phyloP scores from a whole-genome alignment of 805 yeast genomes.

The Suhomyces sp. region DNA sequence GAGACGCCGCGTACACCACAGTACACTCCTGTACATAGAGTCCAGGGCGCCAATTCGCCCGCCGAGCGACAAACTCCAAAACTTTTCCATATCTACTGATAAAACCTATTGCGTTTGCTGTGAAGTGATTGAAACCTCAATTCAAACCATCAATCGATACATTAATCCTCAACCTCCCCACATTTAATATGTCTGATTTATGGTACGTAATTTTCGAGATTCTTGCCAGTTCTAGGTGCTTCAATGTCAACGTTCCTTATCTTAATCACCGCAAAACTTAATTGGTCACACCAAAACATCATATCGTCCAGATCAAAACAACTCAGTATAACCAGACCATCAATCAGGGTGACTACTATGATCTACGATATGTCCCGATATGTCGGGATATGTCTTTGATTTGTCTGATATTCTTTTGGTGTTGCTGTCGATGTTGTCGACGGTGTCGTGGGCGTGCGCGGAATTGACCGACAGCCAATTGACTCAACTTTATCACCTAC shows the following conservation, averaged over 20 bases:
- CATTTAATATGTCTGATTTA: conserved; percentile 61
- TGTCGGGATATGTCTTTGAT: not conserved
- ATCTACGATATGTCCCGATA: not conserved
- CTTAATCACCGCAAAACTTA: not conserved
- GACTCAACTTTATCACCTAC: conserved; percentile 5
- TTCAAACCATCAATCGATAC: conserved; percentile 4
- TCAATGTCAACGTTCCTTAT: not conserved
- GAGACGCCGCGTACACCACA: not conserved
- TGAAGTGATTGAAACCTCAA: conserved; percentile 2
- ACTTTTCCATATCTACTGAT: not conserved
- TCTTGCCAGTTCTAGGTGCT: not conserved
- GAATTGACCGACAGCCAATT: not conserved
- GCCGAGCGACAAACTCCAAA: conserved; percentile 2
- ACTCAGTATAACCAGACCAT: too few species aligned
- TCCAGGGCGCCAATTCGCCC: conserved; percentile 3
- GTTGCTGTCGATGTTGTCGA: not conserved
- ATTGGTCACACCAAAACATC: not conserved
- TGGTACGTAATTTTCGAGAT: conserved; percentile 55
- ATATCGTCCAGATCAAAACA: not conserved
- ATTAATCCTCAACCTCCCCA: conserved; percentile 1
- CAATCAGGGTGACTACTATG: too few species aligned
- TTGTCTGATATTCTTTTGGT: not conserved
- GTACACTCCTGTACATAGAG: not conserved
- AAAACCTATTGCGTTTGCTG: not conserved
- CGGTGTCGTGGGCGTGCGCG: not conserved